Evolutionary conservation across 2,329 filamentous ascomycete species (phyloP).

Genomic region (Stagonosporopsis chrysanthemi): DNA sequence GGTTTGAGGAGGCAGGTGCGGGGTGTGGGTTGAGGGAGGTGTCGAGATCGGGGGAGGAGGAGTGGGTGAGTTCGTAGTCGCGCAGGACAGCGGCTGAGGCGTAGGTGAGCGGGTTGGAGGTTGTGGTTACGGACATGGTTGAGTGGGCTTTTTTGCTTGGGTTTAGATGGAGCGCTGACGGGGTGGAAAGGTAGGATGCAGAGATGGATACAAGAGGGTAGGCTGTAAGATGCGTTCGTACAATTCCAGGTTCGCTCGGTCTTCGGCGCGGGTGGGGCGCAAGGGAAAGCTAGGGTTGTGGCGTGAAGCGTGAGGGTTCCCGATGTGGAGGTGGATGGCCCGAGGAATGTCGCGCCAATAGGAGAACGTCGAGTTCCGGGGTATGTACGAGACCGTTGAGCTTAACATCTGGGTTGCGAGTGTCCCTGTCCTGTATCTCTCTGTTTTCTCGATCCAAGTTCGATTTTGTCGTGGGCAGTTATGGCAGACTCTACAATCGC

Average conservation of each 20-base stretch:
- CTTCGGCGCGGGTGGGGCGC: conserved; percentile 10
- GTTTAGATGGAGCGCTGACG: background rate
- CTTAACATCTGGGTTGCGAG: background rate
- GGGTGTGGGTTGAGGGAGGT: conserved; percentile 39
- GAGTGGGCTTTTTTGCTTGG: conserved; percentile 4
- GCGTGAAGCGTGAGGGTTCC: background rate
- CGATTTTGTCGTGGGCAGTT: background rate
- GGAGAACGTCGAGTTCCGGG: background rate
- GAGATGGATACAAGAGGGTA: background rate
- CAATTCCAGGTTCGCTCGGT: background rate
- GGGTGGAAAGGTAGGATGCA: background rate
- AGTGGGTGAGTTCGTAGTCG: conserved; percentile 59
- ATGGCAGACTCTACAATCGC: conserved; percentile 35
- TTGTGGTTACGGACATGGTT: conserved; percentile 57
- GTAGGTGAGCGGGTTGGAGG: conserved; percentile 50
- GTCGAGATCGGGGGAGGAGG: conserved; percentile 37
- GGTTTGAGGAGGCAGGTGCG: conserved; percentile 34
- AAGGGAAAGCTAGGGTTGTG: conserved; percentile 13
- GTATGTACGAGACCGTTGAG: background rate
- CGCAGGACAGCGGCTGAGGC: conserved; percentile 49
- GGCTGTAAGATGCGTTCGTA: background rate
- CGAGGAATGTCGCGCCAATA: conserved; percentile 4
- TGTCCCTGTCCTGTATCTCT: background rate
- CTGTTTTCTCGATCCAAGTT: background rate
- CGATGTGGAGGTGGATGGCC: conserved; percentile 11